Evolutionary conservation across 2,329 filamentous ascomycete species (phyloP).

Genomic region (Diaporthe helianthi): DNA sequence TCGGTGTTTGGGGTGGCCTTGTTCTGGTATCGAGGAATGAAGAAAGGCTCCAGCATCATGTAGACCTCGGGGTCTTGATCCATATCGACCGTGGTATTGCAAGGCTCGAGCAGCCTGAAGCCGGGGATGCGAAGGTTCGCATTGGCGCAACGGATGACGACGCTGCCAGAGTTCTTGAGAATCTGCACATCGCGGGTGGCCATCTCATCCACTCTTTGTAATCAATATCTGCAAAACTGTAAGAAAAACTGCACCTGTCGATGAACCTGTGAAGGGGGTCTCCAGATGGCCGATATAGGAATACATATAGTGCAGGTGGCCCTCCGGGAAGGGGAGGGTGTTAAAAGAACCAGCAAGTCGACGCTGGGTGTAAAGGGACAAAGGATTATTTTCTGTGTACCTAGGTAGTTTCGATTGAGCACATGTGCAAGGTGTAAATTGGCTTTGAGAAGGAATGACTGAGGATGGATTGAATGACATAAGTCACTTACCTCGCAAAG

Average conservation of each 20-base stretch:
- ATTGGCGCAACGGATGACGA: neutral
- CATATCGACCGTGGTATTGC: neutral
- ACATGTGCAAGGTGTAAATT: too few species aligned
- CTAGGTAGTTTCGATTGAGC: neutral
- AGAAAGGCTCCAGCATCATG: neutral
- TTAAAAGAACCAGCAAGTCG: too few species aligned
- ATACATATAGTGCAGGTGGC: too few species aligned
- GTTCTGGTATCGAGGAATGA: neutral
- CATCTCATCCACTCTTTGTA: neutral
- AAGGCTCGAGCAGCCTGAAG: neutral
- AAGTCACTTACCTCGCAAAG: neutral
- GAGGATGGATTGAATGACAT: neutral
- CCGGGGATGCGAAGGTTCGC: neutral
- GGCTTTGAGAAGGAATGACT: neutral
- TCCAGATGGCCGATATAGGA: neutral
- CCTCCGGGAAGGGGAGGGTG: too few species aligned
- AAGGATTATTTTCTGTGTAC: neutral
- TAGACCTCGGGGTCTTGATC: neutral
- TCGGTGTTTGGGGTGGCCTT: neutral
- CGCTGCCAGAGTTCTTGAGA: neutral
- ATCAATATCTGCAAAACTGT: neutral
- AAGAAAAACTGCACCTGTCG: neutral
- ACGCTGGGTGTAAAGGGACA: too few species aligned
- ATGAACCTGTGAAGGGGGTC: neutral
- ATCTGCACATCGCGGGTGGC: neutral